phyloP scores from a whole-genome alignment of 2,329 filamentous ascomycete genomes.

The Clonostachys rosea region DNA sequence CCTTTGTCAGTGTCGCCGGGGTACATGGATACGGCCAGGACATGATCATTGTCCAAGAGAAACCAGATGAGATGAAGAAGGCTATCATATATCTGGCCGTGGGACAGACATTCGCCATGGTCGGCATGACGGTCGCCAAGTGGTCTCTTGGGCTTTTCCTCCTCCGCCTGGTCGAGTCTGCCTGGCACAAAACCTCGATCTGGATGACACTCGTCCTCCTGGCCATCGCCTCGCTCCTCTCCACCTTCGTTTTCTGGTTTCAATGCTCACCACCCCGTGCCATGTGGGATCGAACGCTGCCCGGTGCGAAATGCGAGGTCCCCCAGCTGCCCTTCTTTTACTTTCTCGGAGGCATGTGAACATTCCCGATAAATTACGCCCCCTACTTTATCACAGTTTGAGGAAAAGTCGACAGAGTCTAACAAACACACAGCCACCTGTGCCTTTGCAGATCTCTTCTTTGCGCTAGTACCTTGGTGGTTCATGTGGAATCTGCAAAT shows the following conservation, averaged over 20 bases:
- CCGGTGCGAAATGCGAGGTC: conserved; percentile 2
- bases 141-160: conserved; percentile 26
- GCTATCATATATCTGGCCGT: conserved; percentile 11
- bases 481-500: conserved; percentile 38
- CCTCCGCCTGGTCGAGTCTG: conserved; percentile 18
- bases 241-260: conserved; percentile 1
- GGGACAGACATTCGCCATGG: conserved; percentile 21
- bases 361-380: too few species aligned
- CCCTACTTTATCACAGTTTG: too few species aligned
- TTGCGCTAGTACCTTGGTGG: conserved; percentile 34
- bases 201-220: conserved; percentile 11
- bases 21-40: conserved; percentile 21
- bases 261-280: conserved; percentile 4
- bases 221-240: background rate
- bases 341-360: too few species aligned
- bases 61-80: background rate
- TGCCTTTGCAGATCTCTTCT: conserved; percentile 29
- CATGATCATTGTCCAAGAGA: conserved; percentile 4
- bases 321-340: background rate
- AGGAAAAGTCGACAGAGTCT: too few species aligned
- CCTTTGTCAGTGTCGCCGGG: conserved; percentile 17
- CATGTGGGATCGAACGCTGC: conserved; percentile 2
- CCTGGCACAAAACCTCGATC: conserved; percentile 20
- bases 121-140: conserved; percentile 26
- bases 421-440: too few species aligned